phyloP scores from a whole-genome alignment of 176 grass and related monocot species.

The Leersia perrieri region DNA sequence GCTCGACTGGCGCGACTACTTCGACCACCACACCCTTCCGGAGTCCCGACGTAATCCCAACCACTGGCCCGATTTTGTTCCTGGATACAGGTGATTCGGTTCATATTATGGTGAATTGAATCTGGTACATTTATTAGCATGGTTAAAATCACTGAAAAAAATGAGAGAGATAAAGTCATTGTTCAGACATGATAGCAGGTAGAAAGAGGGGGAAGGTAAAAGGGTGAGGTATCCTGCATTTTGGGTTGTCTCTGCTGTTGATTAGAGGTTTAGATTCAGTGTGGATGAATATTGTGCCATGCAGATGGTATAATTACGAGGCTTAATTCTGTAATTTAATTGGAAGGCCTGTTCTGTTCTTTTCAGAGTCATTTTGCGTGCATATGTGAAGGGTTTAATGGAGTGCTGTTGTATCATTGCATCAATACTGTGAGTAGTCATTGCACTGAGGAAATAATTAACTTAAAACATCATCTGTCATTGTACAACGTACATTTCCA shows the following conservation, averaged over 20 bases:
- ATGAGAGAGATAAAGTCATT: not conserved
- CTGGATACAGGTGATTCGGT: constrained; percentile 62
- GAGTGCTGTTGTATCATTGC: not conserved
- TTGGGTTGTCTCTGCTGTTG: not conserved
- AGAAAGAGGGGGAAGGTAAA: not conserved
- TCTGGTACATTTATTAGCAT: not conserved
- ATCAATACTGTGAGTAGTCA: not conserved
- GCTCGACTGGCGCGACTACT: constrained; percentile 95
- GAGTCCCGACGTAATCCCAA: constrained; percentile 64
- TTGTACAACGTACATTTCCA: not conserved
- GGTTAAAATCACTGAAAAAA: not conserved
- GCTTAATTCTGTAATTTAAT: not conserved
- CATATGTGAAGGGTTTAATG: not conserved
- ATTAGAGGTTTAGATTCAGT: not conserved
- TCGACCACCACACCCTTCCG: constrained; percentile 89
- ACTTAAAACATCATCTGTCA: not conserved
- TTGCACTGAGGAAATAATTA: not conserved
- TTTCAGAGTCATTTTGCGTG: not conserved
- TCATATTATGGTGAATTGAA: not conserved
- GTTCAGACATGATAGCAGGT: not conserved
- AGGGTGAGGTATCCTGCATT: constrained; percentile 4
- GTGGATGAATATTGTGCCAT: not conserved
- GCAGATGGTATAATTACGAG: not conserved
- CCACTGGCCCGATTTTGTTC: constrained; percentile 78
- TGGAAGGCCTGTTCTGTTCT: not conserved